These are phyloP conservation scores for Talinum fruticosum DNA, from an alignment of 148 eudicot species.

Conservation along the genomic window DNA sequence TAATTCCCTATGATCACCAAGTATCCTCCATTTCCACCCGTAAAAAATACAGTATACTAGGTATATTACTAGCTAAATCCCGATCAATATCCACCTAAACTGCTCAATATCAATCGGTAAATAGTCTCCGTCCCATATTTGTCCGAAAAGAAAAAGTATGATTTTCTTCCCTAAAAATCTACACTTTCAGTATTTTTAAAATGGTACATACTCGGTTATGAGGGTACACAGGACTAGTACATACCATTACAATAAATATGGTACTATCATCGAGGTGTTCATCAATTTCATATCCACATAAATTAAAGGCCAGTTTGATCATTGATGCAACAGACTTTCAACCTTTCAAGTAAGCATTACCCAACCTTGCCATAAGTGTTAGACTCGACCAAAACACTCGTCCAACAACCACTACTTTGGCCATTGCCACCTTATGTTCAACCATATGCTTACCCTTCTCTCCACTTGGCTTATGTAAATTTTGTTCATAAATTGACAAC, in stretches of 20 bases:
- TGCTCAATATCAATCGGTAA: too few relatives aligned
- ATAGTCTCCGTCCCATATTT: too few relatives aligned
- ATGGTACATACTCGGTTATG: too few relatives aligned
- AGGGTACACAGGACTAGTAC: too few relatives aligned
- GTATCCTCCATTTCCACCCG: not conserved
- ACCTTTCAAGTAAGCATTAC: not conserved
- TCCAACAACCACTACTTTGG: not conserved
- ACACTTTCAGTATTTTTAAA: too few relatives aligned
- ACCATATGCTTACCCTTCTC: not conserved
- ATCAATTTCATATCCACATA: too few relatives aligned
- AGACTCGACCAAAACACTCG: not conserved
- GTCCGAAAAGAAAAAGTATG: too few relatives aligned
- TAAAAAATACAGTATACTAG: not conserved
- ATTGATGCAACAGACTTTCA: not conserved
- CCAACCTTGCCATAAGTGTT: not conserved
- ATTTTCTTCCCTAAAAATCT: too few relatives aligned
- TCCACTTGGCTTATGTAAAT: not conserved
- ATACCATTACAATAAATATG: too few relatives aligned
- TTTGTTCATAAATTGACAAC: not conserved
- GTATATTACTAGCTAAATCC: too few relatives aligned
- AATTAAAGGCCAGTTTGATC: not conserved
- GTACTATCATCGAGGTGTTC: too few relatives aligned
- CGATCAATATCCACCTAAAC: too few relatives aligned
- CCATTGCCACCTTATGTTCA: not conserved
- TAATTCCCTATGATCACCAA: not conserved